phyloP scores from a whole-genome alignment of 2,329 filamentous ascomycete genomes.

The Phialophora tarda region DNA sequence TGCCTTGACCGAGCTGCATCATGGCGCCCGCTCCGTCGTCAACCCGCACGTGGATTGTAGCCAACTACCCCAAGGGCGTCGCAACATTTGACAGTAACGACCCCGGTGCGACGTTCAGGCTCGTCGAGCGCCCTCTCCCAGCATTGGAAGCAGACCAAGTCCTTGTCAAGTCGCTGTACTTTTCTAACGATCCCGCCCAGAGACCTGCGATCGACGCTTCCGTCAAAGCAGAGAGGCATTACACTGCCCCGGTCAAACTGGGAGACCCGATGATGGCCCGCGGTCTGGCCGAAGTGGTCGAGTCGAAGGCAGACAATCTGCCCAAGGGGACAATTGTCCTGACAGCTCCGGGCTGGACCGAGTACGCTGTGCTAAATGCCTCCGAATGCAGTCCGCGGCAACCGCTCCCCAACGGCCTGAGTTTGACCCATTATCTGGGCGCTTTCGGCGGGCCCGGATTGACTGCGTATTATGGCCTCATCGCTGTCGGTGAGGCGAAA shows the following conservation, averaged over 20 bases:
- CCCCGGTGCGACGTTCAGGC: constrained; percentile 31
- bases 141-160: constrained; percentile 48
- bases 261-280: constrained; percentile 49
- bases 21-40: constrained; percentile 30
- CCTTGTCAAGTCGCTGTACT: constrained; percentile 54
- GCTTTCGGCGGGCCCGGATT: constrained; percentile 54
- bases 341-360: constrained; percentile 48
- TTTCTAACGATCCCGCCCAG: constrained; percentile 62
- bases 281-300: constrained; percentile 48
- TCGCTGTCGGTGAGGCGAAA: constrained; percentile 69
- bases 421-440: constrained; percentile 51
- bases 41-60: constrained; percentile 34
- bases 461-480: constrained; percentile 77
- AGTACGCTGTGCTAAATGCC: constrained; percentile 50
- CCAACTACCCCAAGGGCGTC: constrained; percentile 28
- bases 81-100: constrained; percentile 28
- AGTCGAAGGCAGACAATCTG: constrained; percentile 44
- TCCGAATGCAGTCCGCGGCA: constrained; percentile 30
- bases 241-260: constrained; percentile 52
- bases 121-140: constrained; percentile 29
- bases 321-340: constrained; percentile 47
- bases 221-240: constrained; percentile 48
- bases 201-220: constrained; percentile 55
- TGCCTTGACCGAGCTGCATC: background rate
- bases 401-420: constrained; percentile 33